These are phyloP conservation scores for Cryphonectria parasitica DNA, from an alignment of 2,329 filamentous ascomycete species.

Conservation along the genomic window DNA sequence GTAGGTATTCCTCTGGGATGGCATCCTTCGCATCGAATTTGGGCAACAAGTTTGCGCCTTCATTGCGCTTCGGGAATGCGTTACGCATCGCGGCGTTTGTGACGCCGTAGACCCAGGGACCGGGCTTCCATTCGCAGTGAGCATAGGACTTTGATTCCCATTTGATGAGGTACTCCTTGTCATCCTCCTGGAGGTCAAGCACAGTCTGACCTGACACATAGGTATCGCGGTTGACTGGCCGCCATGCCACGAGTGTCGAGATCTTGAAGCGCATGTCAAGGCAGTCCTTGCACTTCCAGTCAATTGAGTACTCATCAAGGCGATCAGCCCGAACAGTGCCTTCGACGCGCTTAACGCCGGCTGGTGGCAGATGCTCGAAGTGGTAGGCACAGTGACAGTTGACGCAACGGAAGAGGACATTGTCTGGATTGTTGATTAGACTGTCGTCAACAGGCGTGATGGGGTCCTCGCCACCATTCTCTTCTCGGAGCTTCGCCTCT, in stretches of 20 bases:
- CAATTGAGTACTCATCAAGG: slow-evolving; percentile 71
- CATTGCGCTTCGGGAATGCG: slow-evolving; percentile 74
- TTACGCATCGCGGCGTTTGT: slow-evolving; percentile 66
- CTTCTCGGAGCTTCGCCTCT: slow-evolving; percentile 80
- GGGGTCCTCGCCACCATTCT: slow-evolving; percentile 80
- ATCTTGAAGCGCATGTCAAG: slow-evolving; percentile 67
- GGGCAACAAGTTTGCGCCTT: slow-evolving; percentile 61
- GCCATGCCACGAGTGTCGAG: slow-evolving; percentile 84
- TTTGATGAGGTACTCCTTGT: slow-evolving; percentile 92
- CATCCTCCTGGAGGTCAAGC: slow-evolving; percentile 67
- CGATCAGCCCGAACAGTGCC: slow-evolving; percentile 62
- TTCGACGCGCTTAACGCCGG: slow-evolving; percentile 42
- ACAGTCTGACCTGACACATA: slow-evolving; percentile 58
- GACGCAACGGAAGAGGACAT: slow-evolving; percentile 82
- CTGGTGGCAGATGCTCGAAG: slow-evolving; percentile 75
- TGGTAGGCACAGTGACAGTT: slow-evolving; percentile 81
- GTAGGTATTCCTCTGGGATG: slow-evolving; percentile 83
- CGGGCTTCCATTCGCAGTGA: slow-evolving; percentile 84
- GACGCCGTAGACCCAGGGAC: slow-evolving; percentile 83
- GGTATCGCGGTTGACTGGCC: slow-evolving; percentile 64
- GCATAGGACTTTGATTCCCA: slow-evolving; percentile 83
- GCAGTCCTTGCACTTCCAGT: slow-evolving; percentile 85
- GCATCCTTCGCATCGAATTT: slow-evolving; percentile 77
- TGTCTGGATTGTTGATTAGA: slow-evolving; percentile 74
- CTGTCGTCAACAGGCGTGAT: slow-evolving; percentile 63